phyloP scores from a whole-genome alignment of 2,329 filamentous ascomycete genomes.

The Hypoxylon sp. region DNA sequence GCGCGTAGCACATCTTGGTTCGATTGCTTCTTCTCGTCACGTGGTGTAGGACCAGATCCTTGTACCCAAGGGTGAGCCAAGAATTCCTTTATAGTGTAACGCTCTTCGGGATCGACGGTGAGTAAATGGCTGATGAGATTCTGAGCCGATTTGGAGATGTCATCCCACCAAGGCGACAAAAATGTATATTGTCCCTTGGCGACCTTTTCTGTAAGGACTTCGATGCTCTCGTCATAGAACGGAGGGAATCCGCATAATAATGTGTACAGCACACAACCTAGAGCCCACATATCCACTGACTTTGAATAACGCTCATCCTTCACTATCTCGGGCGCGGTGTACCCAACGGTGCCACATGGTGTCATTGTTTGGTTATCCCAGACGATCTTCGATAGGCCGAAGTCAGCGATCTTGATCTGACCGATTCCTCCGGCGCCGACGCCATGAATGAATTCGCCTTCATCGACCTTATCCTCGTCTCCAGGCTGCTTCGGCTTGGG shows the following conservation, averaged over 20 bases:
- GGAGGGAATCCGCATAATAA: slow-evolving; percentile 97
- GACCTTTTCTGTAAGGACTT: slow-evolving; percentile 97
- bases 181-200: slow-evolving; percentile 97
- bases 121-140: slow-evolving; percentile 94
- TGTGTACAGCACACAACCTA: slow-evolving; percentile 97
- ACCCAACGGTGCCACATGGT: slow-evolving; percentile 97
- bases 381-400: slow-evolving; percentile 96
- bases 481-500: slow-evolving; percentile 87
- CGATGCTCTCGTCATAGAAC: slow-evolving; percentile 98
- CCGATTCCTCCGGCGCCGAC: slow-evolving; percentile 92
- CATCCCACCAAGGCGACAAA: slow-evolving; percentile 98
- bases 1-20: slow-evolving; percentile 65
- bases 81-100: slow-evolving; percentile 94
- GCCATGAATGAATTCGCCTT: slow-evolving; percentile 90
- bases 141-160: slow-evolving; percentile 94
- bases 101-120: slow-evolving; percentile 94
- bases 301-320: slow-evolving; percentile 99
- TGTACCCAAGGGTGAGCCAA: slow-evolving; percentile 95
- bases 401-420: slow-evolving; percentile 96
- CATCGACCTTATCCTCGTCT: slow-evolving; percentile 97
- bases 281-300: slow-evolving; percentile 99
- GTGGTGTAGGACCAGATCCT: slow-evolving; percentile 70
- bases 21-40: slow-evolving; percentile 70
- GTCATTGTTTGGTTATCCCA: slow-evolving; percentile 99
- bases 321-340: slow-evolving; percentile 98